A percentile compares a stretch with the other conserved stretches of the same genome.
These are phyloP conservation scores for Juncus inflexus DNA, from an alignment of 176 grass and related monocot species.

Conservation along the genomic window DNA sequence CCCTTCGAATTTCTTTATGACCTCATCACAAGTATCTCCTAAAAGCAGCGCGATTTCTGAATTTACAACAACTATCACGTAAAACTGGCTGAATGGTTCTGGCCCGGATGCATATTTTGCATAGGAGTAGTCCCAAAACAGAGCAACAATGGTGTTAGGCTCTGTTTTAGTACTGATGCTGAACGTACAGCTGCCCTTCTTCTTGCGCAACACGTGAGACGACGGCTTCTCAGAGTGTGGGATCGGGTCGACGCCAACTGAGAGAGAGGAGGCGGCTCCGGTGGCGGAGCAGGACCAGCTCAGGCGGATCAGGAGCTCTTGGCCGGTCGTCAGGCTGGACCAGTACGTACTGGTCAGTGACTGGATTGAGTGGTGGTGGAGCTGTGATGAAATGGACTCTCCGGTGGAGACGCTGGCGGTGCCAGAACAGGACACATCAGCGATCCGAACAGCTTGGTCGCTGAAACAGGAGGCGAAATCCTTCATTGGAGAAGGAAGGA, in stretches of 20 bases:
- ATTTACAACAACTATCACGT: slow-evolving; percentile 52
- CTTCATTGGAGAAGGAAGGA: slow-evolving; percentile 50
- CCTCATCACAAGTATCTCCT: slow-evolving; percentile 64
- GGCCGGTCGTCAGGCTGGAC: slow-evolving; percentile 8
- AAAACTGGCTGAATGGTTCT: slow-evolving; percentile 59
- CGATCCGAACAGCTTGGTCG: slow-evolving; percentile 61
- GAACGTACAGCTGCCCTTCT: slow-evolving; percentile 41
- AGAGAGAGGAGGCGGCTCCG: slow-evolving; percentile 37
- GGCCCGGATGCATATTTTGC: slow-evolving; percentile 38
- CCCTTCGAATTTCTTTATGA: slow-evolving; percentile 52
- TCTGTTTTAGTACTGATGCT: background rate
- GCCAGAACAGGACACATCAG: slow-evolving; percentile 42
- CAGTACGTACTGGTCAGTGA: slow-evolving; percentile 44
- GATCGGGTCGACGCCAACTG: slow-evolving; percentile 25
- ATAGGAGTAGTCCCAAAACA: slow-evolving; percentile 77
- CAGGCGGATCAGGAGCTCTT: slow-evolving; percentile 45
- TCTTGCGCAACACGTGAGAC: slow-evolving; percentile 42
- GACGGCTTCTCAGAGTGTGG: background rate
- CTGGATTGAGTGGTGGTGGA: slow-evolving; percentile 26
- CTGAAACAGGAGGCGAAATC: slow-evolving; percentile 80
- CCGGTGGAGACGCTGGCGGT: slow-evolving; percentile 22
- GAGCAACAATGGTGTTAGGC: slow-evolving; percentile 19
- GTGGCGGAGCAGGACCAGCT: slow-evolving; percentile 40
- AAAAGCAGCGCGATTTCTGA: slow-evolving; percentile 60
- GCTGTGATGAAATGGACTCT: background rate